These are phyloP conservation scores for Fusarium aywerte DNA, from an alignment of 2,329 filamentous ascomycete genomes.

Conservation along the genomic window DNA sequence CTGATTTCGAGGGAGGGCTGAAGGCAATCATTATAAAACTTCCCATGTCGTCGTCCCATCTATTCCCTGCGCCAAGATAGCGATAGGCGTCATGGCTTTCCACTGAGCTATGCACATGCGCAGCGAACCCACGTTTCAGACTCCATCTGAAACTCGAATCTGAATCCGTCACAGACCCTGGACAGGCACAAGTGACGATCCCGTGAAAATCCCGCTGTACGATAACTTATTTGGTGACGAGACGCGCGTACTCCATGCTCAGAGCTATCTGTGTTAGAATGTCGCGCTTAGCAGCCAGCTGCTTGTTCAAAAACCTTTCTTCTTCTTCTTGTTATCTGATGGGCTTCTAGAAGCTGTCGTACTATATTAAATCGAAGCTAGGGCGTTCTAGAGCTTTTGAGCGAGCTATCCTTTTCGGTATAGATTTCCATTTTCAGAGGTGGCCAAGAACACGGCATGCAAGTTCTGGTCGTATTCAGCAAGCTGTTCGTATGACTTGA, in stretches of 20 bases:
- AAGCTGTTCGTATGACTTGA: background rate
- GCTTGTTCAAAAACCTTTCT: background rate
- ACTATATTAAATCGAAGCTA: background rate
- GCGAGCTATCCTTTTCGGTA: too few relatives aligned
- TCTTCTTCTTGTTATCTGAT: background rate
- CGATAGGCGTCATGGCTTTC: conserved; percentile 19
- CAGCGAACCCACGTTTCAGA: conserved; percentile 29
- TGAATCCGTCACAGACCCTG: conserved; percentile 24
- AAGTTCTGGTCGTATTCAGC: background rate
- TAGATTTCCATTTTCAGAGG: background rate
- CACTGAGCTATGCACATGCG: conserved; percentile 12
- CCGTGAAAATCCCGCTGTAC: background rate
- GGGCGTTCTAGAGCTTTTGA: background rate
- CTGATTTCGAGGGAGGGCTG: conserved; percentile 10
- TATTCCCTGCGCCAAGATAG: conserved; percentile 4
- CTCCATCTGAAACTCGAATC: conserved; percentile 28
- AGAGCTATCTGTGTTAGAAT: background rate
- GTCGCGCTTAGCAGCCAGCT: background rate
- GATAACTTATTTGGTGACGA: background rate
- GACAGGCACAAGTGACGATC: background rate
- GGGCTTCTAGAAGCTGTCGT: background rate
- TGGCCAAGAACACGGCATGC: background rate
- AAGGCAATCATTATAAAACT: conserved; percentile 17
- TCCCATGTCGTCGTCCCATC: background rate
- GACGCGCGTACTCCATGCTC: background rate